These are phyloP conservation scores for Ophiocordyceps camponoti-saundersi DNA, from an alignment of 2,329 filamentous ascomycete genomes.

Conservation along the genomic window DNA sequence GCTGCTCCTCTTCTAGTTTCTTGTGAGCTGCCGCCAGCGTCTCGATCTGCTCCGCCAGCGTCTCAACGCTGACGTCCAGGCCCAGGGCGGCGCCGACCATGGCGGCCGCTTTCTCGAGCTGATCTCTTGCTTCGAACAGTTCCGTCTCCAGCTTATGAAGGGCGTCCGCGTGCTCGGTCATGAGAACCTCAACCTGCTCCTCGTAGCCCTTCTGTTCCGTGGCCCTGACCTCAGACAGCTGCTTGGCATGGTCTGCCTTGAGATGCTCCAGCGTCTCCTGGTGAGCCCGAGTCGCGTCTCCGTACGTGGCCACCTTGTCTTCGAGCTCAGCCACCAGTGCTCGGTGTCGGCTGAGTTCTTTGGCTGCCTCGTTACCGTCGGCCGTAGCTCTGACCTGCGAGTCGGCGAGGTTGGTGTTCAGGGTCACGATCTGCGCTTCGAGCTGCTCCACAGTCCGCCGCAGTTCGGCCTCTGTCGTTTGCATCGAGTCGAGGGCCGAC, in stretches of 20 bases:
- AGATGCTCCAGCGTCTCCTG: slow-evolving; percentile 33
- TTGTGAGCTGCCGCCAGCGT: slow-evolving; percentile 41
- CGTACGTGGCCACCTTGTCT: slow-evolving; percentile 41
- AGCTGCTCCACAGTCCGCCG: slow-evolving; percentile 56
- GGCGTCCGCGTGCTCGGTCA: slow-evolving; percentile 41
- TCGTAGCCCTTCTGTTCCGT: slow-evolving; percentile 38
- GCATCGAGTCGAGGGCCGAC: slow-evolving; percentile 50
- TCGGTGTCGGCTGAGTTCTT: slow-evolving; percentile 27
- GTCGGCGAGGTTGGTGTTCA: slow-evolving; percentile 31
- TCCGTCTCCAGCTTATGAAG: slow-evolving; percentile 41
- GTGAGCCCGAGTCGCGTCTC: slow-evolving; percentile 36
- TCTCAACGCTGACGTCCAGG: slow-evolving; percentile 48
- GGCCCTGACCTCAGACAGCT: slow-evolving; percentile 29
- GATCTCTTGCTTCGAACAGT: slow-evolving; percentile 46
- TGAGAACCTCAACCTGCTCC: slow-evolving; percentile 38
- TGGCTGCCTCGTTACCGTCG: slow-evolving; percentile 21
- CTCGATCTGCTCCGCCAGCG: slow-evolving; percentile 45
- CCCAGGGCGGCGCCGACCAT: slow-evolving; percentile 44
- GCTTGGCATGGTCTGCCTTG: slow-evolving; percentile 29
- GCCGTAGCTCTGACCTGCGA: slow-evolving; percentile 22
- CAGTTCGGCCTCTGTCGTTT: slow-evolving; percentile 56
- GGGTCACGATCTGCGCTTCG: slow-evolving; percentile 39
- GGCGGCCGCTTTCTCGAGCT: slow-evolving; percentile 45
- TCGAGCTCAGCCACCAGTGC: slow-evolving; percentile 35
- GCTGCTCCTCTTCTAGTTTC: slow-evolving; percentile 39